Percentiles rank a stretch among this genome's conserved stretches.
Conservation (phyloP, 768 basidiomycete species). For the Suillus subalutaceus region DNA sequence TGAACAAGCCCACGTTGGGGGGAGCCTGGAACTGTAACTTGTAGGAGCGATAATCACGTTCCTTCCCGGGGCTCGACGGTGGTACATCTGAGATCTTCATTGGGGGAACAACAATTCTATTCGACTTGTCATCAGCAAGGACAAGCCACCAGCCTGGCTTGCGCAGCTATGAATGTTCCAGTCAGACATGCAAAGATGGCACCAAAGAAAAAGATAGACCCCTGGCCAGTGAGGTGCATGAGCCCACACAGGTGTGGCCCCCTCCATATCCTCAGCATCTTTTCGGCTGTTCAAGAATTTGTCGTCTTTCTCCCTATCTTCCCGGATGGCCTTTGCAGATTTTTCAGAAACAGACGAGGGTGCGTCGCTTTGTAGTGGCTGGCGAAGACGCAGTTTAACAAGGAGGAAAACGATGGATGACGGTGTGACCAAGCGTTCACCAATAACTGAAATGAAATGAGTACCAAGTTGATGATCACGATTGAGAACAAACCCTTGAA, state of each 20-base stretch:
- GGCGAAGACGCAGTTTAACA: constrained; percentile 77
- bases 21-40: constrained; percentile 97
- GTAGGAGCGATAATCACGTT: constrained; percentile 76
- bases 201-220: constrained; percentile 45
- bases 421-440: constrained; percentile 85
- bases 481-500: constrained; percentile 72
- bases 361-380: constrained; percentile 44
- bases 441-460: constrained; percentile 63
- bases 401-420: constrained; percentile 86
- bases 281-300: constrained; percentile 66
- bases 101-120: constrained; percentile 86
- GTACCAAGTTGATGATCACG: constrained; percentile 9
- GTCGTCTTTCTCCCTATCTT: constrained; percentile 65
- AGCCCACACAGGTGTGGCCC: constrained; percentile 57
- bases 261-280: constrained; percentile 64
- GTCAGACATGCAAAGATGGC: constrained; percentile 7
- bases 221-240: constrained; percentile 94
- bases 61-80: constrained; percentile 47
- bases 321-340: constrained; percentile 44
- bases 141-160: constrained; percentile 94
- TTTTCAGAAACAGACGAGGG: constrained; percentile 42
- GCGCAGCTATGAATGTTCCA: constrained; percentile 56
- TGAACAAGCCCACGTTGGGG: constrained; percentile 77
- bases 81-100: constrained; percentile 82
- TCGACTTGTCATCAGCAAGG: constrained; percentile 83